Conservation (phyloP, 2,329 filamentous ascomycete species). For the Lachnellula willkommii region DNA sequence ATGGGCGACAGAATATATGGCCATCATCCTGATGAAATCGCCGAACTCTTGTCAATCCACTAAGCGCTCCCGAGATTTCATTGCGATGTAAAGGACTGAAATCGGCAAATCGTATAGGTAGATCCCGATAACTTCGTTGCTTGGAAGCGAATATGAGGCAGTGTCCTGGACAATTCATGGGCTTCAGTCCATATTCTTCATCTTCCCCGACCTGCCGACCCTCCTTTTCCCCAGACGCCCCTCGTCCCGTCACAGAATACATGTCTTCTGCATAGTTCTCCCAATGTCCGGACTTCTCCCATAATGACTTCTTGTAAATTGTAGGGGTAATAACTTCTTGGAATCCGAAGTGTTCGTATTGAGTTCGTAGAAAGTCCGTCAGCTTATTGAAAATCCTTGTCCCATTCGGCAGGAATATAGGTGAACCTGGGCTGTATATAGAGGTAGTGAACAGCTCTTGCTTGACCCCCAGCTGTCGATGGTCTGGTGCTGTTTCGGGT, state of each 20-base stretch:
- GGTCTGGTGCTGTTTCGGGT: constrained; percentile 39
- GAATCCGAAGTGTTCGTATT: constrained; percentile 81
- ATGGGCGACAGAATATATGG: constrained; percentile 80
- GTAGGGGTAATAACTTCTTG: constrained; percentile 84
- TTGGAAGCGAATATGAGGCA: constrained; percentile 76
- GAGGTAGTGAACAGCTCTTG: constrained; percentile 78
- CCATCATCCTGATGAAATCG: constrained; percentile 89
- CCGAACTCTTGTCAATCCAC: constrained; percentile 75
- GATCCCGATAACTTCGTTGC: constrained; percentile 68
- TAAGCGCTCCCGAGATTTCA: constrained; percentile 75
- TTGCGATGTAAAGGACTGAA: constrained; percentile 85
- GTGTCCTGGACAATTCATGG: constrained; percentile 91
- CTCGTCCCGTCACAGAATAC: constrained; percentile 66
- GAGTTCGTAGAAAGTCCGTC: constrained; percentile 72
- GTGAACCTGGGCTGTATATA: constrained; percentile 75
- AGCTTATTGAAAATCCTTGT: constrained; percentile 79
- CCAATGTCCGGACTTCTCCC: constrained; percentile 81
- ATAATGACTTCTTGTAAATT: constrained; percentile 84
- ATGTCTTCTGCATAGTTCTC: constrained; percentile 90
- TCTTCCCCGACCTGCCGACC: constrained; percentile 47
- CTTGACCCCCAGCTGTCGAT: constrained; percentile 54
- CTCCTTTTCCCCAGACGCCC: constrained; percentile 27
- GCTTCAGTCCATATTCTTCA: constrained; percentile 77
- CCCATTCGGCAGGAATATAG: constrained; percentile 78
- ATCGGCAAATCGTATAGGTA: constrained; percentile 80